Evolutionary conservation across 306 rosid species (phyloP), one percentile per base, ranked within the genome.

Genomic region (Rubus idaeus): DNA sequence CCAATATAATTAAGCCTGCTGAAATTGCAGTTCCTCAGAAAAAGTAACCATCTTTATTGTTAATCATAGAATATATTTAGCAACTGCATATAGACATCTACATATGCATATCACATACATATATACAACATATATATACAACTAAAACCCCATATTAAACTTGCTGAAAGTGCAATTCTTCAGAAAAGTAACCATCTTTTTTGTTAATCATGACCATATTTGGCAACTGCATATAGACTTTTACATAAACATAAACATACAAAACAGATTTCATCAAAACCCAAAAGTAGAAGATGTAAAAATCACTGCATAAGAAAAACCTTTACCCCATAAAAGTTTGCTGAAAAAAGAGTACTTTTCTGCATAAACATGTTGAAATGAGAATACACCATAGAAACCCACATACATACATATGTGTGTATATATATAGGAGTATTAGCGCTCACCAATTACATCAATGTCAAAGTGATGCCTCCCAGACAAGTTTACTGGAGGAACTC

Each of bases 391-490:
- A 42, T 11, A 69, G 3, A 18, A 56, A 55, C 51, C 16, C 58
- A 71, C 37, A 37, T 10, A 45, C 23, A 41, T 8, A 75, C 40
- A 50, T 41, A 35, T 12, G 57, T 10, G 12, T 42, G 12, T 7
- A 52, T 23, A 78, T 7, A 26, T 30, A 66, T 21, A 66, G 18
- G 37, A 39, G 20, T 14, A 5, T 7, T 5, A 20, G 12, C 5
- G 44, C 71, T 42, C 51, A 83, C 89, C 82, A 12, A 5, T 40
- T 5, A 78, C 56, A 13, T 68, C 73, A 26, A 83, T 61, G 47
- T 67, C 55, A 23, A 80, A 46, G n/a, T 61, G 77, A 60, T n/a
- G 66, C 50, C 37, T 47, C 57, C 52, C 74, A 44, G 78, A 61
- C 5, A 18, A 42, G 37, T 77, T 69, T 47, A 52, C 16, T 39